Percentiles rank a stretch among this genome's conserved stretches.
These are phyloP conservation scores for Colletotrichum nymphaeae DNA, from an alignment of 2,329 filamentous ascomycete genomes.

Conservation along the genomic window DNA sequence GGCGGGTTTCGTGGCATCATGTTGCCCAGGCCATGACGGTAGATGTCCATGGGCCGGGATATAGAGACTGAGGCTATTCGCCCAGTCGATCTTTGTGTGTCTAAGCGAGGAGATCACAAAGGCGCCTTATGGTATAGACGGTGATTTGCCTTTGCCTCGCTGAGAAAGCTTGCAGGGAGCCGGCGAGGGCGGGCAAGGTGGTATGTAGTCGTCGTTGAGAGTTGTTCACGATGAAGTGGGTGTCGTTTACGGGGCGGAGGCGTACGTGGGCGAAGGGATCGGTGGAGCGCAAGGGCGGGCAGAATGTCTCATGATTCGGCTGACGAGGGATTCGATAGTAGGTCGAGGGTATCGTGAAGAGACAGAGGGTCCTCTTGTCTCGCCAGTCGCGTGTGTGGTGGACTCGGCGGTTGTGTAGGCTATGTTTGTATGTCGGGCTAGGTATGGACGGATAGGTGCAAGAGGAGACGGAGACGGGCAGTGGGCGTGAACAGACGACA, in stretches of 20 bases:
- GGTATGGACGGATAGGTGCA: neutral
- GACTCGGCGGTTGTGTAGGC: conserved; percentile 21
- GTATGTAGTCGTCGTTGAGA: neutral
- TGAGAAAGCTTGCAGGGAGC: neutral
- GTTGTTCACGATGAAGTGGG: neutral
- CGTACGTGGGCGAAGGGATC: conserved; percentile 6
- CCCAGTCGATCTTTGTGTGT: conserved; percentile 1
- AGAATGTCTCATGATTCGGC: conserved; percentile 27
- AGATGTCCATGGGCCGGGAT: conserved; percentile 66
- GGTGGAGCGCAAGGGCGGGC: neutral
- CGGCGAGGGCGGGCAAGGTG: neutral
- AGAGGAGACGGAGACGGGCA: conserved; percentile 23
- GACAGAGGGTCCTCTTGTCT: conserved; percentile 11
- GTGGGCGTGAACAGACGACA: neutral
- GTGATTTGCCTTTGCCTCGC: neutral
- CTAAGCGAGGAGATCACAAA: neutral
- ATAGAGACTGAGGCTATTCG: conserved; percentile 22
- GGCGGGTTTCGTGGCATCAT: conserved; percentile 38
- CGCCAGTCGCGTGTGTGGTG: conserved; percentile 11
- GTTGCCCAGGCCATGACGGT: conserved; percentile 62
- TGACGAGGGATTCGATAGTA: neutral
- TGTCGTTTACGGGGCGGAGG: conserved; percentile 16
- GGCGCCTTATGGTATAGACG: neutral
- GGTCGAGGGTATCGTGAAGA: conserved; percentile 26
- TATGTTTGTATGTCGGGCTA: neutral